Conservation (phyloP, 2,329 filamentous ascomycete genomes). For the Xylariaceae sp. region DNA sequence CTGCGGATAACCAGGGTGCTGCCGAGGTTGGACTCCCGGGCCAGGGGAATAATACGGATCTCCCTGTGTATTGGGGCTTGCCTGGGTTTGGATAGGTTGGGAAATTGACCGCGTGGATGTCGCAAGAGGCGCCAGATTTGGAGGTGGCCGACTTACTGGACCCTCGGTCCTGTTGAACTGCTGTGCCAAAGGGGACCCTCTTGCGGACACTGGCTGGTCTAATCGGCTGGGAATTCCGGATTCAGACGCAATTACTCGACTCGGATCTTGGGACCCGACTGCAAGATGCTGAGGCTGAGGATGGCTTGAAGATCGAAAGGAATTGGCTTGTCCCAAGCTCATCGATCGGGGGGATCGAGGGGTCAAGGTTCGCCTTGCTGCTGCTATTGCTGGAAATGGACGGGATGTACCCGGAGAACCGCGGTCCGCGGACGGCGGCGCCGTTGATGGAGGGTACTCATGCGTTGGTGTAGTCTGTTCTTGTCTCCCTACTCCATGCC, state of each 20-base stretch:
- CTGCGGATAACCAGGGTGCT: conserved; percentile 22
- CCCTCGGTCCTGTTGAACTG: conserved; percentile 34
- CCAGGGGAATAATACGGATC: conserved; percentile 29
- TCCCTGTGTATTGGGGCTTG: conserved; percentile 26
- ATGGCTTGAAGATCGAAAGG: conserved; percentile 38
- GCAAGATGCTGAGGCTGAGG: conserved; percentile 38
- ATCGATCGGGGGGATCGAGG: conserved; percentile 63
- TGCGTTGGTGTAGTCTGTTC: conserved; percentile 33
- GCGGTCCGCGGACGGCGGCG: conserved; percentile 39
- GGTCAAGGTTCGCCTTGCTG: conserved; percentile 58
- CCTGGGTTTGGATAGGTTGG: conserved; percentile 34
- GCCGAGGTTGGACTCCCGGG: conserved; percentile 25
- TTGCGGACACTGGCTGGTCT: conserved; percentile 29
- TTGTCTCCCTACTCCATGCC: conserved; percentile 29
- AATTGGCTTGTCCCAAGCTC: conserved; percentile 50
- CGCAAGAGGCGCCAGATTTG: conserved; percentile 32
- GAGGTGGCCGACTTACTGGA: conserved; percentile 28
- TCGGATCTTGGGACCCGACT: conserved; percentile 24
- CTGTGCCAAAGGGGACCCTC: conserved; percentile 33
- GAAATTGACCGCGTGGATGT: conserved; percentile 36
- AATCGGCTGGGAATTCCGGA: conserved; percentile 27
- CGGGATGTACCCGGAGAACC: conserved; percentile 41
- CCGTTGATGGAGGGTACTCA: conserved; percentile 29
- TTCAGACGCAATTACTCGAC: conserved; percentile 29
- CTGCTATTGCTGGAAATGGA: conserved; percentile 40